Base-by-base conservation (phyloP, 192 early-diverging fungal genomes). In the Linnemannia schmuckeri region DNA sequence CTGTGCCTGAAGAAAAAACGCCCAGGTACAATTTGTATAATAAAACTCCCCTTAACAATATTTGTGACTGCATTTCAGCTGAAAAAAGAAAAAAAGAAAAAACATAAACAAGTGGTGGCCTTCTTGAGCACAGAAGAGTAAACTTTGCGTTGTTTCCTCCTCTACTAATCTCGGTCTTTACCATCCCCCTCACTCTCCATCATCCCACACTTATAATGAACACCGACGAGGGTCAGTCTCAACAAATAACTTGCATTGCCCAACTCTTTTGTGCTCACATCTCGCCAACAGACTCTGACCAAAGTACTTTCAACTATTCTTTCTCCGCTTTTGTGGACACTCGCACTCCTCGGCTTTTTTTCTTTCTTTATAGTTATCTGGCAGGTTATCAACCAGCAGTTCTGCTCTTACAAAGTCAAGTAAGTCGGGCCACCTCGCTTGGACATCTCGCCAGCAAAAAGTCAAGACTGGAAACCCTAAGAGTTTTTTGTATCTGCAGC, bases 351-450 rank as follows among this genome's bases (percentile, higher is more conserved):
- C 35, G 61, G 61, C 61, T 33, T 33, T 33, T 63, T 44, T 44
- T 44, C 8, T 44, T 54, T 24, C 15, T 17, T n/a, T 37, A 44
- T 79, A 82, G 91, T 99, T 55, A 95, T 99, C 81, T 99, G 98
- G 98, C 94, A 96, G 82, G 96, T 97, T 70, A 97, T 99, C 72
- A 97, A 96, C 88, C 94, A 97, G 91, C 94, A 98, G 87, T 99
- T 99, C 88, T 99, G 98, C 83, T 98, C 97, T 22, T 99, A 95
- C 93, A 99, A 99, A 96, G 95, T 98, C 92, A 97, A 97, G 95
- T 96, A 92, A 72, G 92, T 89, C 8, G 38, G 71, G 15, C 33
- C 40, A 33, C 27, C 40, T 66, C 1, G 41, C 71, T 66, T 9
- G 61, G 27, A 13, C 3, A 30, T 3, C 61, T 66, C 61, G 27